These are phyloP conservation scores for Tetrahymena elliotti DNA, from an alignment of 73 alveolate genomes.

Conservation along the genomic window DNA sequence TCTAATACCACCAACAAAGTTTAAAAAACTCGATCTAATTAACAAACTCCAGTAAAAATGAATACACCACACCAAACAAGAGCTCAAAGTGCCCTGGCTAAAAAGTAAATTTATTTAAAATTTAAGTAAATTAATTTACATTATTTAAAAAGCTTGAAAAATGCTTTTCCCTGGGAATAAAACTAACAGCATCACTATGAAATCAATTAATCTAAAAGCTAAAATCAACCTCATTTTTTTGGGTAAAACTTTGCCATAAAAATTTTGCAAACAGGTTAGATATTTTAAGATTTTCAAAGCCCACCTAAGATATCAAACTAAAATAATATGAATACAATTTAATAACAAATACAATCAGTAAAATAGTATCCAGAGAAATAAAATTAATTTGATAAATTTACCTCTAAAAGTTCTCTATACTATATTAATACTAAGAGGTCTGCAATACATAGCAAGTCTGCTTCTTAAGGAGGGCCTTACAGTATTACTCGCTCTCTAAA, in stretches of 20 bases:
- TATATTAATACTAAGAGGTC: neutral
- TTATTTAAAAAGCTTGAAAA: neutral
- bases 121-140: no score
- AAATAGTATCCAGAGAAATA: neutral
- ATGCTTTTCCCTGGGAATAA: neutral
- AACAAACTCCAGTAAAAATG: neutral
- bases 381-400: neutral
- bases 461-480: neutral
- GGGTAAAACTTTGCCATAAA: neutral
- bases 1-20: neutral
- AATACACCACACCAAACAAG: neutral
- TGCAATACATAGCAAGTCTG: neutral
- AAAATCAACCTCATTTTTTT: neutral
- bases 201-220: neutral
- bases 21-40: neutral
- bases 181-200: neutral
- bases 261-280: neutral
- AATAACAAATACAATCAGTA: neutral
- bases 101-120: neutral
- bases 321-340: neutral
- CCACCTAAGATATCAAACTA: neutral
- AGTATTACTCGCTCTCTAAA: neutral
- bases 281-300: neutral
- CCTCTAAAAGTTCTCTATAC: neutral
- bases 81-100: neutral